Evolutionary conservation across 768 basidiomycete genomes (phyloP).

Genomic region (Agrocybe chaxingu): DNA sequence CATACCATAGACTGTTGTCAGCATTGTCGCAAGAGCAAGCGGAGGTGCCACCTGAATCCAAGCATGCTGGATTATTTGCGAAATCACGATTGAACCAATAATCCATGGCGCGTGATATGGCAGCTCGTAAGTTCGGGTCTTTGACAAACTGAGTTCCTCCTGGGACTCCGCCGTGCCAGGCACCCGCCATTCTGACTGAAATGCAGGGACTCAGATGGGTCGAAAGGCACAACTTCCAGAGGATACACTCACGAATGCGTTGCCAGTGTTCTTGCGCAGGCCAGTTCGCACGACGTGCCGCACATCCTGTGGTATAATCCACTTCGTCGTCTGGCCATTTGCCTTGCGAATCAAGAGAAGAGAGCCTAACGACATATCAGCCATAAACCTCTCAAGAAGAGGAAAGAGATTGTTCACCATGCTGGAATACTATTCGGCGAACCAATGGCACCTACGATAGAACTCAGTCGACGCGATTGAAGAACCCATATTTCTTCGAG

Average conservation of each 20-base stretch:
- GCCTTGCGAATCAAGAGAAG: constrained; percentile 43
- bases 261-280: constrained; percentile 61
- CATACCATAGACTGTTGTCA: constrained; percentile 38
- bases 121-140: constrained; percentile 32
- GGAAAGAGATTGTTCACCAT: constrained; percentile 26
- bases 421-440: constrained; percentile 28
- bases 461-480: constrained; percentile 32
- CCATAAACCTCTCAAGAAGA: not conserved
- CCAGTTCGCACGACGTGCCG: constrained; percentile 65
- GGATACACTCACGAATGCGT: constrained; percentile 38
- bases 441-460: constrained; percentile 36
- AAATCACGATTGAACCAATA: constrained; percentile 66
- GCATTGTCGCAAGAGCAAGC: constrained; percentile 55
- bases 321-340: constrained; percentile 56
- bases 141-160: constrained; percentile 41
- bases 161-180: constrained; percentile 50
- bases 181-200: constrained; percentile 50
- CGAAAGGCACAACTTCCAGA: not conserved
- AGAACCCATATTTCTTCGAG: constrained; percentile 18
- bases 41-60: constrained; percentile 49
- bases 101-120: constrained; percentile 51
- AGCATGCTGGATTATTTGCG: constrained; percentile 42
- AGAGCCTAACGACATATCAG: constrained; percentile 32
- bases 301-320: constrained; percentile 64
- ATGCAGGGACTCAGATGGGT: not conserved